These are phyloP conservation scores for Coprinopsis sp. DNA, from an alignment of 768 basidiomycete genomes.

Conservation along the genomic window DNA sequence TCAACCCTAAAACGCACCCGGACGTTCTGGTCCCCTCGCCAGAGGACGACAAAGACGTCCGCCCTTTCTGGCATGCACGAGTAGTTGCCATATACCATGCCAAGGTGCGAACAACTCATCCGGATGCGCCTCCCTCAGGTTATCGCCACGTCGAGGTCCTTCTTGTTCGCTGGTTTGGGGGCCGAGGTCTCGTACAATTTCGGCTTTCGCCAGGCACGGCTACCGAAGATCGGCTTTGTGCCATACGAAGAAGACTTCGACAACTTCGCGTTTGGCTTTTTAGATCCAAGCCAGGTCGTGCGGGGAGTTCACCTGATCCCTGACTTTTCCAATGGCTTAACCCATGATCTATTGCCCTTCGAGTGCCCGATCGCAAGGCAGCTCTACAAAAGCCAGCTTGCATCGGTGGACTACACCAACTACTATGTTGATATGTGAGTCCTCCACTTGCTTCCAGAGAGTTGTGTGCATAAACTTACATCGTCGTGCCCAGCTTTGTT, in stretches of 20 bases:
- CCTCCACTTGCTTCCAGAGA: background rate
- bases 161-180: conserved; percentile 37
- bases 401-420: conserved; percentile 17
- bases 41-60: background rate
- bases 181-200: conserved; percentile 18
- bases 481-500: conserved; percentile 26
- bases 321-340: conserved; percentile 23
- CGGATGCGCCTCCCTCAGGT: background rate
- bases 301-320: conserved; percentile 31
- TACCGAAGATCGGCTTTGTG: conserved; percentile 37
- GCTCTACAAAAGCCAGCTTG: background rate
- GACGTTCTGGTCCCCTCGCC: conserved; percentile 11
- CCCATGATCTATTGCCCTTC: conserved; percentile 11
- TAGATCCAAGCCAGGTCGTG: conserved; percentile 29
- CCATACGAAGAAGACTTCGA: conserved; percentile 13
- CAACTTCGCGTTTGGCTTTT: conserved; percentile 28
- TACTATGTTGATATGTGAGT: conserved; percentile 37
- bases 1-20: conserved; percentile 16
- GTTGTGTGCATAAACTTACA: background rate
- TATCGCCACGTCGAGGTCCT: conserved; percentile 29
- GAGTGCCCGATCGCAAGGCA: background rate
- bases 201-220: conserved; percentile 23
- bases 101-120: conserved; percentile 2
- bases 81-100: conserved; percentile 21
- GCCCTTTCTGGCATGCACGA: conserved; percentile 21